These are phyloP conservation scores for Panaeolus papilionaceus DNA, from an alignment of 768 basidiomycete genomes.

Conservation along the genomic window DNA sequence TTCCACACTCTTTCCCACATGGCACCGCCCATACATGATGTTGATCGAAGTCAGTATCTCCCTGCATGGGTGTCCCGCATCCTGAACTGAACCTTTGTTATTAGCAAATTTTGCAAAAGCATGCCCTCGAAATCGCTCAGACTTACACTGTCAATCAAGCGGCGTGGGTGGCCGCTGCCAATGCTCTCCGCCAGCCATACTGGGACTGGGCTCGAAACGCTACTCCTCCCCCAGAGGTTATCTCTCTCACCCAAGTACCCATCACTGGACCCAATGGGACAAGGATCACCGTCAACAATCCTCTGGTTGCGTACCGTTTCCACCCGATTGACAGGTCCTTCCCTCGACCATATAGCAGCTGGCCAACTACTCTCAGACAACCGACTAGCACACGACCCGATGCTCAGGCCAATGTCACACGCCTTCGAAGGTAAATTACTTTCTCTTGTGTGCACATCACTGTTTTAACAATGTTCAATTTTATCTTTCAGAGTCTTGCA, in stretches of 20 bases:
- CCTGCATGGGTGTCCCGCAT: not conserved
- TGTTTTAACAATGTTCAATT: not conserved
- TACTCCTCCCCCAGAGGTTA: constrained; percentile 44
- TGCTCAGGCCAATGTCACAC: constrained; percentile 33
- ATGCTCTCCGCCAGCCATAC: constrained; percentile 46
- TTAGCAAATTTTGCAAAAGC: constrained; percentile 54
- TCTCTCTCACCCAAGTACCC: constrained; percentile 33
- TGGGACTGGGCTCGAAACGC: constrained; percentile 57
- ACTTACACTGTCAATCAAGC: constrained; percentile 38
- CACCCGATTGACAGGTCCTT: constrained; percentile 37
- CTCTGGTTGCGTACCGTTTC: constrained; percentile 42
- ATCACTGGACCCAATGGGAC: constrained; percentile 37
- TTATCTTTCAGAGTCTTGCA: constrained; percentile 28
- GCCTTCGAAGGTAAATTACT: constrained; percentile 31
- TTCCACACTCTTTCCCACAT: constrained; percentile 58
- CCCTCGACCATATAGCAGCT: constrained; percentile 29
- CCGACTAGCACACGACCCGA: constrained; percentile 28
- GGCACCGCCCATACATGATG: constrained; percentile 60
- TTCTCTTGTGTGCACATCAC: not conserved
- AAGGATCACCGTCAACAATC: constrained; percentile 36
- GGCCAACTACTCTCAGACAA: constrained; percentile 38
- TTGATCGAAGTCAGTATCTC: constrained; percentile 50
- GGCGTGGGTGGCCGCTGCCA: constrained; percentile 41
- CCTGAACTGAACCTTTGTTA: constrained; percentile 1
- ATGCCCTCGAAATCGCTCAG: constrained; percentile 47